These are phyloP conservation scores for Kwoniella botswanensis DNA, from an alignment of 768 basidiomycete genomes.

Conservation along the genomic window DNA sequence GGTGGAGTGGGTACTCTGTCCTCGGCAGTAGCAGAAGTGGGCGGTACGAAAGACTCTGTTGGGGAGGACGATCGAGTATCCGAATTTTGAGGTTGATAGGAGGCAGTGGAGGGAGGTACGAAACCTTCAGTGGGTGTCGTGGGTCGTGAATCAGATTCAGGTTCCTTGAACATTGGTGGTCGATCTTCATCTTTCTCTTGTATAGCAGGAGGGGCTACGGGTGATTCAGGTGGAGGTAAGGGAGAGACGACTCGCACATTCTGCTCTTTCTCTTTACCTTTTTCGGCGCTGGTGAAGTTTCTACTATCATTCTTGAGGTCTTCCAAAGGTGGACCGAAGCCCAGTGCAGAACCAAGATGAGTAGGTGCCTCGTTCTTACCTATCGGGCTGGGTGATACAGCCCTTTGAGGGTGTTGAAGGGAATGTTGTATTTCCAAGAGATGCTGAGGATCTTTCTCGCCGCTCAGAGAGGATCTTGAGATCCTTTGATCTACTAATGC, in stretches of 20 bases:
- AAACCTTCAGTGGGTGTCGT: constrained; percentile 14
- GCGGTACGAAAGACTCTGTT: constrained; percentile 8
- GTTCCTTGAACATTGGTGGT: constrained; percentile 23
- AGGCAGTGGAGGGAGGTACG: background rate
- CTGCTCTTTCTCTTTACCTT: background rate
- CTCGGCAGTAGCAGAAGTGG: background rate
- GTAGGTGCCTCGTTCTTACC: constrained; percentile 1
- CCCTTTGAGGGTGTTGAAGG: constrained; percentile 63
- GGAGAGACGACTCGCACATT: background rate
- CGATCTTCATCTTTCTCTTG: constrained; percentile 7
- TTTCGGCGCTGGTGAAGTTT: background rate
- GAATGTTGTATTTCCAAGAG: constrained; percentile 66
- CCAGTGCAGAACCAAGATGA: constrained; percentile 10
- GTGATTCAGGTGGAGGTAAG: background rate
- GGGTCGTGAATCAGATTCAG: constrained; percentile 15
- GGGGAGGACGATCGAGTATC: constrained; percentile 15
- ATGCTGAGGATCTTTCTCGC: constrained; percentile 72
- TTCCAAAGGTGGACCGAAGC: constrained; percentile 7
- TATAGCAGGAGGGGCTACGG: background rate
- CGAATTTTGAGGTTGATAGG: background rate
- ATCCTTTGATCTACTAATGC: constrained; percentile 86
- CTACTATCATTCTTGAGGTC: constrained; percentile 4
- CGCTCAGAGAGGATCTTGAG: constrained; percentile 72
- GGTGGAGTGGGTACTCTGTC: background rate
- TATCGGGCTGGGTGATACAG: background rate